A percentile compares a stretch with the other conserved stretches of the same genome.
Conservation (phyloP, 2,329 filamentous ascomycete species). For the Leptoxyphium fumago region DNA sequence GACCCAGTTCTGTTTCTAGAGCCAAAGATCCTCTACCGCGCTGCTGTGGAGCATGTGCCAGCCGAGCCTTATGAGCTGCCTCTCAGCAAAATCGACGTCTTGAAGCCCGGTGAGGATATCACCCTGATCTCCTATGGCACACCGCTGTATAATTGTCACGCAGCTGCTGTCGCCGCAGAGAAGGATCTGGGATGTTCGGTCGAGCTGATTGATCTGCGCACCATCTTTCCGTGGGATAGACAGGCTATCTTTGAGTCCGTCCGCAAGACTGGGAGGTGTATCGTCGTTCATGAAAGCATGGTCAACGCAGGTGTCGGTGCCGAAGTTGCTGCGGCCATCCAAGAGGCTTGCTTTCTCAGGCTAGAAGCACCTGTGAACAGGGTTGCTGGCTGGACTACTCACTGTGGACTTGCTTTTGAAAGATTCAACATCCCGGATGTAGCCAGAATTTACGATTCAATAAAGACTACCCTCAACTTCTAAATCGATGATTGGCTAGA, state of each 20-base stretch:
- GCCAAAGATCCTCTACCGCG: slow-evolving; percentile 83
- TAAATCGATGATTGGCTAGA: slow-evolving; percentile 8
- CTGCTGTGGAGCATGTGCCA: slow-evolving; percentile 82
- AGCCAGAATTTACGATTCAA: slow-evolving; percentile 45
- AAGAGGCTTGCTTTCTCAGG: slow-evolving; percentile 71
- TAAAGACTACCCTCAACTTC: slow-evolving; percentile 32
- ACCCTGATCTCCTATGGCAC: slow-evolving; percentile 84
- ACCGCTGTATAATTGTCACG: slow-evolving; percentile 69
- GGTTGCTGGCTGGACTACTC: slow-evolving; percentile 81
- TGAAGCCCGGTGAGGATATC: slow-evolving; percentile 66
- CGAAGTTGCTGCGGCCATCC: slow-evolving; percentile 76
- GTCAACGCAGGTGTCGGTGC: slow-evolving; percentile 79
- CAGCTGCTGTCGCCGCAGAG: slow-evolving; percentile 61
- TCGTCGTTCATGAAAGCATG: slow-evolving; percentile 89
- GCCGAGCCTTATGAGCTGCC: slow-evolving; percentile 68
- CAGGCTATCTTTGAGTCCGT: slow-evolving; percentile 68
- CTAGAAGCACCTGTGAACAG: slow-evolving; percentile 75
- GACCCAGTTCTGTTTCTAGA: slow-evolving; percentile 91
- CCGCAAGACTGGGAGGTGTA: slow-evolving; percentile 68
- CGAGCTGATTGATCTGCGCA: slow-evolving; percentile 77
- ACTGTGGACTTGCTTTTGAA: slow-evolving; percentile 66
- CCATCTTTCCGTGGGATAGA: slow-evolving; percentile 85
- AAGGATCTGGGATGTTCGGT: slow-evolving; percentile 61
- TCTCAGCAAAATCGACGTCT: slow-evolving; percentile 68
- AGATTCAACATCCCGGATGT: slow-evolving; percentile 62